A percentile compares a stretch with the other conserved stretches of the same genome.
phyloP scores from a whole-genome alignment of 2,329 filamentous ascomycete genomes.

The Scopulariopsis brevicaulis region DNA sequence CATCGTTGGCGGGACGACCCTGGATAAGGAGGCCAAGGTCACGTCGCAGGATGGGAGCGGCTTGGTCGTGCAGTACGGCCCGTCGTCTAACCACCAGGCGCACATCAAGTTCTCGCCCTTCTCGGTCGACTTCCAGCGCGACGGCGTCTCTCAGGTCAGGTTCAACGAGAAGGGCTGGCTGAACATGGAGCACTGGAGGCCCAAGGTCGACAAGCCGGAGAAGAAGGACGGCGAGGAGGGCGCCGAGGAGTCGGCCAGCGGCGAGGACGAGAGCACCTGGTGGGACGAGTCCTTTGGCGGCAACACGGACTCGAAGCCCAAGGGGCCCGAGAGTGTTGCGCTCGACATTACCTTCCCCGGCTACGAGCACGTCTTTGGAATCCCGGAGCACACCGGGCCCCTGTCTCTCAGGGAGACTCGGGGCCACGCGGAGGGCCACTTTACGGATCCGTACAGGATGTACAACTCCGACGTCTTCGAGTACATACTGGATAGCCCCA shows the following conservation, averaged over 20 bases:
- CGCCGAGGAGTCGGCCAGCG: constrained; percentile 33
- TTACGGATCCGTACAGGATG: constrained; percentile 81
- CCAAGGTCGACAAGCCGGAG: constrained; percentile 58
- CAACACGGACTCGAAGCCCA: constrained; percentile 91
- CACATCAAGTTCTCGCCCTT: constrained; percentile 78
- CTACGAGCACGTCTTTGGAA: constrained; percentile 87
- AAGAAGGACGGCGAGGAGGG: constrained; percentile 43
- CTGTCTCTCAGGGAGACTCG: constrained; percentile 84
- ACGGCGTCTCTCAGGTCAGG: constrained; percentile 71
- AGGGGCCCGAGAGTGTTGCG: constrained; percentile 82
- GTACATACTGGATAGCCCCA: constrained; percentile 92
- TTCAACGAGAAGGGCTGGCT: constrained; percentile 84
- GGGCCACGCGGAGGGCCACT: constrained; percentile 67
- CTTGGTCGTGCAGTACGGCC: constrained; percentile 71
- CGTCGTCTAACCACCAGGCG: constrained; percentile 65
- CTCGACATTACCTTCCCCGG: constrained; percentile 87
- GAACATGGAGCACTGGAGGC: constrained; percentile 92
- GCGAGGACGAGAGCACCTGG: constrained; percentile 80
- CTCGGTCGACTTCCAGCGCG: constrained; percentile 72
- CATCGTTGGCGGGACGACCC: constrained; percentile 67
- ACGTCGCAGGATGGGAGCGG: constrained; percentile 53
- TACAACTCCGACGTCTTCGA: constrained; percentile 98
- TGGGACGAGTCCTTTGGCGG: constrained; percentile 97
- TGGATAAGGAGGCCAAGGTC: constrained; percentile 62
- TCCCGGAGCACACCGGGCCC: constrained; percentile 84